These are phyloP conservation scores for Debaryomyces hansenii DNA, from an alignment of 805 yeast species.

Conservation along the genomic window DNA sequence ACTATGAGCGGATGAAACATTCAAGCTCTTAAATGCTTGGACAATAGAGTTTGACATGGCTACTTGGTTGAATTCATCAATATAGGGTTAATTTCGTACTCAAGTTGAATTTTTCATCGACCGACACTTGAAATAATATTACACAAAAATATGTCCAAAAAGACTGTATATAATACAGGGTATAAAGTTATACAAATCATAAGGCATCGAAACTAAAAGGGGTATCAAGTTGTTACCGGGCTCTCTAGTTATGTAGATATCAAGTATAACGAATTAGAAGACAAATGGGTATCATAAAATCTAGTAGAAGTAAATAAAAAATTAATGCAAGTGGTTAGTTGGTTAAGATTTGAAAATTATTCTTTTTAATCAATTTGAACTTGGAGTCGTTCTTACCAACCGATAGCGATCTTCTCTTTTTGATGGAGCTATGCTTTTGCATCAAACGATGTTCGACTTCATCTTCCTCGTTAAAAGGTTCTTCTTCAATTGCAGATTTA, in stretches of 20 bases:
- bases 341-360: slow-evolving; percentile 25
- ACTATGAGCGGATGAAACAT: slow-evolving; percentile 24
- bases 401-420: slow-evolving; percentile 35
- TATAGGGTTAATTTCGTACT: background rate
- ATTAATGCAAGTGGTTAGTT: slow-evolving; percentile 6
- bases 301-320: too few relatives aligned
- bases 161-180: too few relatives aligned
- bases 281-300: too few relatives aligned
- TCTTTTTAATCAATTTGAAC: slow-evolving; percentile 32
- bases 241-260: too few relatives aligned
- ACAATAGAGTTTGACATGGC: slow-evolving; percentile 39
- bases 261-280: too few relatives aligned
- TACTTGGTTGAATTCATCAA: background rate
- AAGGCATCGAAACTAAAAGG: too few relatives aligned
- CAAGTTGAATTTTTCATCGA: background rate
- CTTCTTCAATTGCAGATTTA: slow-evolving; percentile 8
- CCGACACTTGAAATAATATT: background rate
- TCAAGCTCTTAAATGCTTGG: slow-evolving; percentile 41
- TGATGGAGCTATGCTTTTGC: slow-evolving; percentile 17
- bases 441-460: slow-evolving; percentile 21
- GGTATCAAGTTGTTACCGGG: too few relatives aligned
- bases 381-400: slow-evolving; percentile 41
- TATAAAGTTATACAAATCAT: too few relatives aligned
- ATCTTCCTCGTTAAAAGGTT: slow-evolving; percentile 17
- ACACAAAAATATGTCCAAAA: background rate